Conservation (phyloP, 2,329 filamentous ascomycete species). For the Cucurbitaria berberidis region DNA sequence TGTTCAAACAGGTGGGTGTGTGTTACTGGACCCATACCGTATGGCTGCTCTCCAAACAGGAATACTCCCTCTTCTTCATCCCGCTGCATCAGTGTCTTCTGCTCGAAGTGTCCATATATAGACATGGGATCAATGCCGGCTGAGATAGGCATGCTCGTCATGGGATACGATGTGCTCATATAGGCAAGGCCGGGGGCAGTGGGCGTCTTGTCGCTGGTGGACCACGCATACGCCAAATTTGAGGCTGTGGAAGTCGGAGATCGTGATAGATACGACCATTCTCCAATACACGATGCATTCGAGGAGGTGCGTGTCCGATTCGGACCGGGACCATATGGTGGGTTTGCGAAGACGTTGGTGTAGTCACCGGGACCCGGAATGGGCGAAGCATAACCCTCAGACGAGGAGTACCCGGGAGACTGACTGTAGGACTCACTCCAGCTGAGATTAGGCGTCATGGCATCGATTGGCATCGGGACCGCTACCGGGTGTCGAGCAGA, state of each 20-base stretch:
- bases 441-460: slow-evolving; percentile 19
- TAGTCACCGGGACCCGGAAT: slow-evolving; percentile 35
- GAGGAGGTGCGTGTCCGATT: slow-evolving; percentile 46
- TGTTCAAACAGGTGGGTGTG: slow-evolving; percentile 45
- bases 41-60: slow-evolving; percentile 45
- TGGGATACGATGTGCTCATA: slow-evolving; percentile 32
- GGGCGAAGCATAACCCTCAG: slow-evolving; percentile 44
- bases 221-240: slow-evolving; percentile 41
- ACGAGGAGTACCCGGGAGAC: slow-evolving; percentile 41
- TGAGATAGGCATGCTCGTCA: slow-evolving; percentile 29
- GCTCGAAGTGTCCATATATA: slow-evolving; percentile 34
- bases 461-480: slow-evolving; percentile 27
- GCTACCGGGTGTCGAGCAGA: slow-evolving; percentile 17
- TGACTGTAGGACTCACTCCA: slow-evolving; percentile 39
- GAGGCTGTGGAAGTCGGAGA: slow-evolving; percentile 46
- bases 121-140: slow-evolving; percentile 29
- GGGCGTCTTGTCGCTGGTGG: slow-evolving; percentile 36
- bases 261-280: slow-evolving; percentile 39
- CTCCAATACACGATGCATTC: slow-evolving; percentile 45
- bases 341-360: slow-evolving; percentile 35
- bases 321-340: slow-evolving; percentile 30
- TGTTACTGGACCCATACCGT: slow-evolving; percentile 47
- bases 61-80: slow-evolving; percentile 45
- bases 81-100: slow-evolving; percentile 43
- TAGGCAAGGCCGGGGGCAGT: slow-evolving; percentile 32